These are phyloP conservation scores for Linaria vulgaris DNA, from an alignment of 257 asterid species.

Conservation along the genomic window DNA sequence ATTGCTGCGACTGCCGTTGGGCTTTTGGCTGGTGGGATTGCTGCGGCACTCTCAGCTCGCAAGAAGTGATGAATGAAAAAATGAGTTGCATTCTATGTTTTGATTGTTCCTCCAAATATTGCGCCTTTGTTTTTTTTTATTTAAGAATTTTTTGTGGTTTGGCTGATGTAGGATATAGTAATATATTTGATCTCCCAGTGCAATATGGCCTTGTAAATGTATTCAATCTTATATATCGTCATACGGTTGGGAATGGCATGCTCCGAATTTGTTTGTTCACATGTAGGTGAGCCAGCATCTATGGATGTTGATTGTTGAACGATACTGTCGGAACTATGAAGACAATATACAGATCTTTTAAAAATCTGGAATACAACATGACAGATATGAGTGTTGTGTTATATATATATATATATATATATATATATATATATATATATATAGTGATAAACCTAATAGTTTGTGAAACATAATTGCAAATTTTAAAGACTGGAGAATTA, in stretches of 20 bases:
- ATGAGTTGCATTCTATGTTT: slow-evolving; percentile 9
- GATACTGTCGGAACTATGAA: no score
- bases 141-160: slow-evolving; percentile 10
- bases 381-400: no score
- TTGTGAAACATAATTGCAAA: no score
- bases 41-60: slow-evolving; percentile 63
- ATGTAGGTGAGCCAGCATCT: no score
- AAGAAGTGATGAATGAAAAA: slow-evolving; percentile 49
- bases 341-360: no score
- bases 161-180: not conserved
- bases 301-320: no score
- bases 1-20: slow-evolving; percentile 90
- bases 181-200: no score
- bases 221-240: not conserved
- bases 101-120: not conserved
- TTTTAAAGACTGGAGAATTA: no score
- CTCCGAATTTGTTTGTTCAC: not conserved
- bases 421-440: no score
- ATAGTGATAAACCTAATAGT: no score
- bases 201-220: not conserved
- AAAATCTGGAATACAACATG: no score
- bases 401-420: no score
- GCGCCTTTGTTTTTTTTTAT: not conserved
- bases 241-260: not conserved
- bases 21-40: slow-evolving; percentile 78